Evolutionary conservation across 106 monocot species (phyloP).

Genomic region (Apostasia shenzhenica): DNA sequence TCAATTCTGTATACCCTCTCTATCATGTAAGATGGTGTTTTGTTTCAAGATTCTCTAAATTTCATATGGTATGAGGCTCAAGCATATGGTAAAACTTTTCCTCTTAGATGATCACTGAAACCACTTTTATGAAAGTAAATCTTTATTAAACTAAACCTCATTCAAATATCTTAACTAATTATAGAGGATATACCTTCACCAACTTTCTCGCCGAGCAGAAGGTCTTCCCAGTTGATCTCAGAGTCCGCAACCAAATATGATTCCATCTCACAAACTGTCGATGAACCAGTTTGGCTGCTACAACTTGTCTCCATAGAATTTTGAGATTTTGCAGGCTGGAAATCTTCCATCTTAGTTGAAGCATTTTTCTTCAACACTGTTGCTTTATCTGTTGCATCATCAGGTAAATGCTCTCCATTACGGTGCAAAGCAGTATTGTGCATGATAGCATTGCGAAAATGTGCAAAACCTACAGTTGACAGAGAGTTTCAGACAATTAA

Average conservation of each 20-base stretch:
- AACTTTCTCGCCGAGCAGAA: constrained; percentile 24
- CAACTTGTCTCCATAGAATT: not conserved
- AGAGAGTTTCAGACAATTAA: not conserved
- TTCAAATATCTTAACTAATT: not conserved
- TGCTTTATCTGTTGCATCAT: constrained; percentile 3
- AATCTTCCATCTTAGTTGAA: constrained; percentile 6
- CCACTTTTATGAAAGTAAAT: not conserved
- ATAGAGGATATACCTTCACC: constrained; percentile 22
- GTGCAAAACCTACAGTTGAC: constrained; percentile 7
- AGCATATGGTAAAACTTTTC: not conserved
- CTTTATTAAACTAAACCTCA: not conserved
- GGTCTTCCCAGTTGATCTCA: constrained; percentile 29
- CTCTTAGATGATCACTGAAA: not conserved
- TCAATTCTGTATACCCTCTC: not conserved
- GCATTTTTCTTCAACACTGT: constrained; percentile 4
- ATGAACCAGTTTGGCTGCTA: constrained; percentile 12
- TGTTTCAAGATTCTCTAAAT: not conserved
- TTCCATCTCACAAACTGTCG: constrained; percentile 8
- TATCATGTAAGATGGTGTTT: not conserved
- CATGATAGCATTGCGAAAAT: constrained; percentile 5
- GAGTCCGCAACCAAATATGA: constrained; percentile 10
- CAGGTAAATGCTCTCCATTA: not conserved
- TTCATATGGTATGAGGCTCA: not conserved
- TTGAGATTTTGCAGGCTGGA: constrained; percentile 3
- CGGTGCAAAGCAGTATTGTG: not conserved